Evolutionary conservation across 2,329 filamentous ascomycete genomes (phyloP), one percentile per base, ranked within the genome.

Genomic region (Pseudogymnoascus sp.): DNA sequence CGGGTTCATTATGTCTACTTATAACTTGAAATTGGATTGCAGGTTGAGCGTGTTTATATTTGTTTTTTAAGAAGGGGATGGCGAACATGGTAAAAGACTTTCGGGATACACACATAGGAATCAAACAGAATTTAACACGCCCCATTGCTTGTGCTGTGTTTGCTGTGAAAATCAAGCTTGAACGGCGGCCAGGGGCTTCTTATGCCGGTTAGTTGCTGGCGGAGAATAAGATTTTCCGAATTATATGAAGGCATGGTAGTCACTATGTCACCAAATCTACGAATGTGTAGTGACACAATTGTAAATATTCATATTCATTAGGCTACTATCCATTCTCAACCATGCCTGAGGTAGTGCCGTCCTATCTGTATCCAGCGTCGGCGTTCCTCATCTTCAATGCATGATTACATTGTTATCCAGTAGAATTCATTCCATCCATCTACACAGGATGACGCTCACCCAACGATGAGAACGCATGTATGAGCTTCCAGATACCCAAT

Each of bases 151-250:
- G 7, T 55, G 49, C 4, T 5, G n/a, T 55, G 49, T 21, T 55
- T 55, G 49, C 49, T 55, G 1, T 2, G 14, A 9, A 55, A n/a
- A 55, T 55, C 4, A 11, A 33, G n/a, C 28, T 33, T 55, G n/a
- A 33, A 33, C n/a, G 14, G 7, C 11, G 23, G 43, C 14, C 33
- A 55, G 11, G 8, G 49, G 7, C n/a, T 52, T 2, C 14, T 16
- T 49, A 4, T 55, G 45, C 25, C 9, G 14, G 25, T 33, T 55
- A 55, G 45, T 55, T 55, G 25, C 49, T 33, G 49, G 25, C n/a
- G 49, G 49, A 55, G 49, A 55, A 55, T 55, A 33, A 14, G n/a
- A 55, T 55, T 18, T 16, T 55, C n/a, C 49, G 49, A 55, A 18
- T 33, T 33, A 55, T 9, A 55, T 55, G 49, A 55, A 18, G 49